phyloP scores from a whole-genome alignment of 2,329 filamentous ascomycete genomes.

The Esteya vermicola region DNA sequence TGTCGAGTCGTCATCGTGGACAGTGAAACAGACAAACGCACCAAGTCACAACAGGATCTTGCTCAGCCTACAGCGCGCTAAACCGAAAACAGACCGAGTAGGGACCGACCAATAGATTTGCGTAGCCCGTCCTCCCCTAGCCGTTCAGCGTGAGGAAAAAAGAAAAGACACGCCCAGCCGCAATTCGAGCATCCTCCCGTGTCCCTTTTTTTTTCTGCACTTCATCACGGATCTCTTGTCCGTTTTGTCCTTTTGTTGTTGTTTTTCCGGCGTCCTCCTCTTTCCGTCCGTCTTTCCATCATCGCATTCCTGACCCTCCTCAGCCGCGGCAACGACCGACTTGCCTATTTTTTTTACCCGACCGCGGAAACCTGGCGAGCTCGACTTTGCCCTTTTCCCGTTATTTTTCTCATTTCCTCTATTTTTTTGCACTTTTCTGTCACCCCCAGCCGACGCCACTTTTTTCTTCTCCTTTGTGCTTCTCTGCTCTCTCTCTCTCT shows the following conservation, averaged over 20 bases:
- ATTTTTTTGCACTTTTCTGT: background rate
- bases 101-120: slow-evolving; percentile 6
- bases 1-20: background rate
- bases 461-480: too few relatives aligned
- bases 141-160: slow-evolving; percentile 9
- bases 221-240: slow-evolving; percentile 4
- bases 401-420: background rate
- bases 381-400: background rate
- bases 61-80: slow-evolving; percentile 5
- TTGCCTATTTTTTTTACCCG: background rate
- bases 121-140: slow-evolving; percentile 1
- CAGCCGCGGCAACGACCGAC: background rate
- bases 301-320: slow-evolving; percentile 9
- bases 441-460: background rate
- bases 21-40: background rate
- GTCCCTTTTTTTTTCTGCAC: background rate
- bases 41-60: too few relatives aligned
- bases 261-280: background rate
- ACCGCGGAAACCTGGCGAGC: background rate
- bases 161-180: slow-evolving; percentile 8
- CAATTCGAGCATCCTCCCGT: slow-evolving; percentile 9
- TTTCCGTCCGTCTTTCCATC: too few relatives aligned
- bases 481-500: too few relatives aligned
- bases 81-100: slow-evolving; percentile 2
- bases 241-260: background rate